These are phyloP conservation scores for Excoecaria agallocha DNA, from an alignment of 345 rosid genomes.

Conservation along the genomic window DNA sequence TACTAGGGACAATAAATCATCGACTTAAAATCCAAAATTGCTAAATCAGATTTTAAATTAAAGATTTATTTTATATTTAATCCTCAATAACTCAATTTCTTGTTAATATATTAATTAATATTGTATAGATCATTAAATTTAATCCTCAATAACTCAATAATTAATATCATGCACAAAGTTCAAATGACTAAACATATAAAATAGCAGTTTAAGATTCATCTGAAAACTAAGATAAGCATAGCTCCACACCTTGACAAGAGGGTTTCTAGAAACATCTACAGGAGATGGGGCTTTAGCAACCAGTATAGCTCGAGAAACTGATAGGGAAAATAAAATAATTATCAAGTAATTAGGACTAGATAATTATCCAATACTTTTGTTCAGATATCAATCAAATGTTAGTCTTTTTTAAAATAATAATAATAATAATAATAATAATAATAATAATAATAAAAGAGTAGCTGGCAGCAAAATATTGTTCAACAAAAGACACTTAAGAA, in stretches of 20 bases:
- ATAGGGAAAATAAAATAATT: slow-evolving; percentile 14
- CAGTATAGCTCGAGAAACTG: slow-evolving; percentile 72
- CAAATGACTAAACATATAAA: neutral
- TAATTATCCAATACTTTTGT: neutral
- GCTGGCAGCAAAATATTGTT: neutral
- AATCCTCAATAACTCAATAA: too few species aligned
- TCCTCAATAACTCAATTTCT: too few species aligned
- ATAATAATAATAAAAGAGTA: neutral
- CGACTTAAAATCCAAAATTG: too few species aligned
- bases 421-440: too few species aligned
- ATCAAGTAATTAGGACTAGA: slow-evolving; percentile 16
- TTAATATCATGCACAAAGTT: neutral
- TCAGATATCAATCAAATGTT: slow-evolving; percentile 6
- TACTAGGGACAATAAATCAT: too few species aligned
- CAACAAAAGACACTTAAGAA: slow-evolving; percentile 1
- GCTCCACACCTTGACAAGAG: slow-evolving; percentile 68
- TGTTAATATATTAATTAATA: too few species aligned
- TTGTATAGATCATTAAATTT: too few species aligned
- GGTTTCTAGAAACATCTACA: slow-evolving; percentile 68
- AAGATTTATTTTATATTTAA: too few species aligned
- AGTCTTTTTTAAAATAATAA: too few species aligned
- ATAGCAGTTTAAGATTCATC: slow-evolving; percentile 13
- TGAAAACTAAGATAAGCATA: neutral
- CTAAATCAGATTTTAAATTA: too few species aligned
- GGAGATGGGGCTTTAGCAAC: slow-evolving; percentile 82